A percentile compares a stretch with the other conserved stretches of the same genome.
Conservation (phyloP, 2,329 filamentous ascomycete genomes). For the Trichophyton verrucosum region DNA sequence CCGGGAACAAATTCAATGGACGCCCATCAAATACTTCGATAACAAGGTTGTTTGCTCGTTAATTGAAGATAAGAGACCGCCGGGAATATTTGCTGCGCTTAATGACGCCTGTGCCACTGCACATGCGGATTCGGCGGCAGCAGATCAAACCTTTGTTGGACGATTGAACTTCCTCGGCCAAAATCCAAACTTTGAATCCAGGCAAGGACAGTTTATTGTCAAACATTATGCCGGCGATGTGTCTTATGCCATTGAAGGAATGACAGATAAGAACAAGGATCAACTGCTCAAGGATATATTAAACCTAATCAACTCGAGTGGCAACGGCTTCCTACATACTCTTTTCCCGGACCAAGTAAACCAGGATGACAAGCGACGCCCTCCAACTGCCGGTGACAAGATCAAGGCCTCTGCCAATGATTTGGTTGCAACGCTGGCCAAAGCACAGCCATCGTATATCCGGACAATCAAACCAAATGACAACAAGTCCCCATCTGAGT, state of each 20-base stretch:
- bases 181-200: slow-evolving; percentile 79
- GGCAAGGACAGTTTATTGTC: slow-evolving; percentile 93
- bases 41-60: slow-evolving; percentile 98
- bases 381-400: slow-evolving; percentile 89
- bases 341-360: slow-evolving; percentile 90
- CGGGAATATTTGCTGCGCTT: slow-evolving; percentile 85
- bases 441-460: slow-evolving; percentile 93
- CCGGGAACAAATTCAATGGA: slow-evolving; percentile 94
- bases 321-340: slow-evolving; percentile 73
- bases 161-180: slow-evolving; percentile 74
- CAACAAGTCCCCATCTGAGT: slow-evolving; percentile 91
- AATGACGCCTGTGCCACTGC: slow-evolving; percentile 99
- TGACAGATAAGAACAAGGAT: slow-evolving; percentile 99
- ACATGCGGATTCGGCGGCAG: slow-evolving; percentile 85
- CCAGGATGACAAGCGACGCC: slow-evolving; percentile 86
- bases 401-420: slow-evolving; percentile 93
- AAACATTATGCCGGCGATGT: slow-evolving; percentile 99
- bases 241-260: slow-evolving; percentile 83
- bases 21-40: slow-evolving; percentile 97
- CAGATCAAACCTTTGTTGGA: slow-evolving; percentile 91
- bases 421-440: slow-evolving; percentile 89
- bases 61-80: slow-evolving; percentile 82
- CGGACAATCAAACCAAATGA: slow-evolving; percentile 99
- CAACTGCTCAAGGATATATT: slow-evolving; percentile 88
- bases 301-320: slow-evolving; percentile 70